phyloP scores from a whole-genome alignment of 2,329 filamentous ascomycete genomes.

The Coccinonectria pachysandricola region DNA sequence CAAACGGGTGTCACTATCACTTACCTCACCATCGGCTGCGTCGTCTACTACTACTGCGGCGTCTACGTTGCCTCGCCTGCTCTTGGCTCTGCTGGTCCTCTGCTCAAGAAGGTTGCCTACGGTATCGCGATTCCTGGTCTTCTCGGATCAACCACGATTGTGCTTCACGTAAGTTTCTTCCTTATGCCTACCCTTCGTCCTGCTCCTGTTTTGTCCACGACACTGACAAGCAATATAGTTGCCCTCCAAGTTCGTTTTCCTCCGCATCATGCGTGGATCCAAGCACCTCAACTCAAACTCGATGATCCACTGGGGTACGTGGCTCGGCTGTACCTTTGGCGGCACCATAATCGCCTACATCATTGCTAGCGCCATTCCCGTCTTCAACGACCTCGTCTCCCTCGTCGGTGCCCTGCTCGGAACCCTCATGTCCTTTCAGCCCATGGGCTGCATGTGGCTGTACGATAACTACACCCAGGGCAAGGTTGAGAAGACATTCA shows the following conservation, averaged over 20 bases:
- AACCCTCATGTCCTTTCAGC: slow-evolving; percentile 16
- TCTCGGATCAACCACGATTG: slow-evolving; percentile 16
- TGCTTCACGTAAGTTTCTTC: slow-evolving; percentile 18
- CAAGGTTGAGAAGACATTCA: background rate
- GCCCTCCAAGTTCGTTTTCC: slow-evolving; percentile 3
- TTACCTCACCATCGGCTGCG: slow-evolving; percentile 25
- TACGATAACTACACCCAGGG: slow-evolving; percentile 13
- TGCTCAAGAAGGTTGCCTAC: slow-evolving; percentile 34
- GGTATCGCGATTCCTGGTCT: slow-evolving; percentile 25
- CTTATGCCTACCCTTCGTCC: background rate
- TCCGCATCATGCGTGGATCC: slow-evolving; percentile 2
- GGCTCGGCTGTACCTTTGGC: slow-evolving; percentile 9
- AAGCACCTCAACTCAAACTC: slow-evolving; percentile 4
- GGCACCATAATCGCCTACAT: slow-evolving; percentile 12
- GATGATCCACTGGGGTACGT: slow-evolving; percentile 2
- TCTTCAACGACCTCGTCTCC: slow-evolving; percentile 10
- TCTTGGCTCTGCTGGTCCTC: slow-evolving; percentile 32
- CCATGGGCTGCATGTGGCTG: slow-evolving; percentile 16
- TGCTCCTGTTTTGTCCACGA: background rate
- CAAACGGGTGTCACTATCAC: slow-evolving; percentile 20
- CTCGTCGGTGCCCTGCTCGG: slow-evolving; percentile 17
- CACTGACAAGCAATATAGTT: background rate
- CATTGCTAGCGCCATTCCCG: slow-evolving; percentile 14
- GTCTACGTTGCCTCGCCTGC: slow-evolving; percentile 36
- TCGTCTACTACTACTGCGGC: slow-evolving; percentile 37